Evolutionary conservation across 2,329 filamentous ascomycete genomes (phyloP).

Genomic region (Colletotrichum truncatum): DNA sequence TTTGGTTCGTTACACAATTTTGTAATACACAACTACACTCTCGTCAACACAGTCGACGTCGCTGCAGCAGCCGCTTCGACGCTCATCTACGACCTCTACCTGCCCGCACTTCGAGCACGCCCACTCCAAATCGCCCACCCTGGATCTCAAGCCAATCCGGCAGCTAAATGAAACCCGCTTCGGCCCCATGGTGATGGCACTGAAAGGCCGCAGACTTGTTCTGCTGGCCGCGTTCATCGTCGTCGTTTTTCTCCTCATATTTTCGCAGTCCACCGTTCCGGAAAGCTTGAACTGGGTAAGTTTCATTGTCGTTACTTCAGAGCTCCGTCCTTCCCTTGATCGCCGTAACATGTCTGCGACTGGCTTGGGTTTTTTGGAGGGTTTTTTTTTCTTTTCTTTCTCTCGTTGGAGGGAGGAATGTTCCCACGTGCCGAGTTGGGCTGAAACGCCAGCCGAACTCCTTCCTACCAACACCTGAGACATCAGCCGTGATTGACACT

Average conservation of each 20-base stretch:
- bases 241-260: constrained; percentile 16
- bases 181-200: constrained; percentile 24
- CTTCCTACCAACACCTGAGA: constrained; percentile 6
- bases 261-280: constrained; percentile 27
- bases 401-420: constrained; percentile 4
- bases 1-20: constrained; percentile 13
- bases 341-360: neutral
- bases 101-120: neutral
- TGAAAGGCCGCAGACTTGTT: constrained; percentile 28
- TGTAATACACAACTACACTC: constrained; percentile 14
- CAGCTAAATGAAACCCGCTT: constrained; percentile 26
- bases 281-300: constrained; percentile 30
- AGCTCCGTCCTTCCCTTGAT: neutral
- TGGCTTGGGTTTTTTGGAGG: neutral
- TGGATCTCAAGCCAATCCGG: constrained; percentile 26
- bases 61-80: neutral
- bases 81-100: neutral
- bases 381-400: no score
- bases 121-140: constrained; percentile 1
- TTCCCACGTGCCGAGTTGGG: constrained; percentile 12
- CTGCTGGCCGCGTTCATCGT: constrained; percentile 23
- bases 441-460: constrained; percentile 26
- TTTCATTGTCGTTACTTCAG: constrained; percentile 3
- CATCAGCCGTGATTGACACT: constrained; percentile 16
- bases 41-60: neutral